Conservation (phyloP, 2,329 filamentous ascomycete genomes). For the Fusarium sp. region DNA sequence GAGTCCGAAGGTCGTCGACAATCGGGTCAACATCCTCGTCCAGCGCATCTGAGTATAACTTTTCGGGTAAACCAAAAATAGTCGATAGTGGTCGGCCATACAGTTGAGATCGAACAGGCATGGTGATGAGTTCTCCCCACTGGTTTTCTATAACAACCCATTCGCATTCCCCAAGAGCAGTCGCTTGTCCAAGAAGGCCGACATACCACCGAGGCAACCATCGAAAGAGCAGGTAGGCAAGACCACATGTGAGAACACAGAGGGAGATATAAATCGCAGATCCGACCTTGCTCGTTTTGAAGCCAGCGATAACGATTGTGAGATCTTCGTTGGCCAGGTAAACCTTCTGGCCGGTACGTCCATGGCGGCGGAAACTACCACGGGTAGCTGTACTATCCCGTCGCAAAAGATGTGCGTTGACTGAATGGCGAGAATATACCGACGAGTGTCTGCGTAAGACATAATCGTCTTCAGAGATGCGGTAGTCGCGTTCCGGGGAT, state of each 20-base stretch:
- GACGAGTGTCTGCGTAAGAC: constrained; percentile 72
- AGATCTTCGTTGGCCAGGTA: constrained; percentile 95
- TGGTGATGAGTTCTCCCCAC: constrained; percentile 91
- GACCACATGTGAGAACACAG: constrained; percentile 78
- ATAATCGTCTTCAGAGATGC: constrained; percentile 59
- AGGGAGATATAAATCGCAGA: constrained; percentile 76
- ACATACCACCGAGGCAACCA: constrained; percentile 94
- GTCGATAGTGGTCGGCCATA: constrained; percentile 70
- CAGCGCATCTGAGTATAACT: constrained; percentile 65
- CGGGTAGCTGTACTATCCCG: constrained; percentile 78
- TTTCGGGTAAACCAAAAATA: constrained; percentile 75
- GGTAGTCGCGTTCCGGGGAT: constrained; percentile 57
- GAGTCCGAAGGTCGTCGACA: constrained; percentile 76
- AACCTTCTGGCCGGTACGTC: constrained; percentile 85
- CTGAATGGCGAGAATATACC: constrained; percentile 66
- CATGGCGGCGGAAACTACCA: constrained; percentile 70
- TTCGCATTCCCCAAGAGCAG: constrained; percentile 77
- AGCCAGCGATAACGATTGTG: constrained; percentile 92
- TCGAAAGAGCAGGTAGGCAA: constrained; percentile 85
- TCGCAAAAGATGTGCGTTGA: constrained; percentile 75
- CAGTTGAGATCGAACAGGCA: constrained; percentile 69
- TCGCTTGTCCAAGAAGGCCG: constrained; percentile 75
- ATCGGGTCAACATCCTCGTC: constrained; percentile 79
- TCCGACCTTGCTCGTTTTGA: constrained; percentile 80
- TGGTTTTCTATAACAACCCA: constrained; percentile 99